These are phyloP conservation scores for Plectosphaerella cucumerina DNA, from an alignment of 2,329 filamentous ascomycete species.

Conservation along the genomic window DNA sequence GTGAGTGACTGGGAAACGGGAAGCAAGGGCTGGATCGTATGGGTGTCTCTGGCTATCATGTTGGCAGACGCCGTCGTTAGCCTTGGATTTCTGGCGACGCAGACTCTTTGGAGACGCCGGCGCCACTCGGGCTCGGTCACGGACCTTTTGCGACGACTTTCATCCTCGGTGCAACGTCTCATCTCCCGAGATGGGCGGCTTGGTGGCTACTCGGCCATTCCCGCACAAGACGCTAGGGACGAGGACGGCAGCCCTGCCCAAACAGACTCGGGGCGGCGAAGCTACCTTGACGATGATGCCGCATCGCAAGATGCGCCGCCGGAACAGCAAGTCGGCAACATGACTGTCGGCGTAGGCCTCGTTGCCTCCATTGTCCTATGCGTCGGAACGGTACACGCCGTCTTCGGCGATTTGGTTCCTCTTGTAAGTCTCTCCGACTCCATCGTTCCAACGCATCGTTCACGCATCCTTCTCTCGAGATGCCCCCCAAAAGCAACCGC, in stretches of 20 bases:
- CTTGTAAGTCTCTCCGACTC: constrained; percentile 26
- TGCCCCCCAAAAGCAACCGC: too few relatives aligned
- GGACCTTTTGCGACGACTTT: too few relatives aligned
- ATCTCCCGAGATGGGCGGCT: too few relatives aligned
- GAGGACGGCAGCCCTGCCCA: not conserved
- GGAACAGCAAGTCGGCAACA: constrained; percentile 73
- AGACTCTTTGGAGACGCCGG: constrained; percentile 40
- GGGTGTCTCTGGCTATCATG: constrained; percentile 96
- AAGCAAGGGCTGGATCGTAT: constrained; percentile 98
- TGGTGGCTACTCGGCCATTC: constrained; percentile 5
- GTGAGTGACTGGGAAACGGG: constrained; percentile 87
- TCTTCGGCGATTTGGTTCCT: constrained; percentile 80
- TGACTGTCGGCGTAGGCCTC: constrained; percentile 70
- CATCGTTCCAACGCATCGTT: too few relatives aligned
- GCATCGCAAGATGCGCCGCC: constrained; percentile 64
- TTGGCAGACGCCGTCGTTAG: constrained; percentile 88
- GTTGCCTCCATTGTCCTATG: constrained; percentile 74
- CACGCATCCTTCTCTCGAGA: too few relatives aligned
- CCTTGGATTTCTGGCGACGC: constrained; percentile 70
- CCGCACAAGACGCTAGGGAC: constrained; percentile 5
- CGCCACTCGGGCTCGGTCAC: not conserved
- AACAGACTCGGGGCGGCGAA: too few relatives aligned
- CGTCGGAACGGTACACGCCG: constrained; percentile 72
- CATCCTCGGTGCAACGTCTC: too few relatives aligned
- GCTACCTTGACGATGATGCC: not conserved